A percentile compares a stretch with the other conserved stretches of the same genome.
These are phyloP conservation scores for Spongispora temasekensis DNA, from an alignment of 1,284 basidiomycete species.

Conservation along the genomic window DNA sequence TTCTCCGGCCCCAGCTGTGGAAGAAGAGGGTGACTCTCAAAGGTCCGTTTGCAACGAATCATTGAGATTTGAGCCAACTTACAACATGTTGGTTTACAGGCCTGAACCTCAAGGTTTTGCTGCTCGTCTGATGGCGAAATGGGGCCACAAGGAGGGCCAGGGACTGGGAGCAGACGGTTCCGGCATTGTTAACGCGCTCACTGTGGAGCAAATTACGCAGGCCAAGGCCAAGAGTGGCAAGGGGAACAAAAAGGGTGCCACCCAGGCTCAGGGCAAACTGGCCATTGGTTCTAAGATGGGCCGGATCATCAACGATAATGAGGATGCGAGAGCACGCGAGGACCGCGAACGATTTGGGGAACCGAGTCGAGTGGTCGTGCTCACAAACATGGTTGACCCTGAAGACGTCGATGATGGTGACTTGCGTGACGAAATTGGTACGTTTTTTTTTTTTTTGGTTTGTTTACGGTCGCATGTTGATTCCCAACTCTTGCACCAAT, in stretches of 20 bases:
- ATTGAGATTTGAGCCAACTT: too few species aligned
- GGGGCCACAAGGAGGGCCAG: slow-evolving; percentile 92
- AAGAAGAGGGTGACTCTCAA: slow-evolving; percentile 33
- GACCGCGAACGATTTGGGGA: slow-evolving; percentile 82
- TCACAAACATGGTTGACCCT: slow-evolving; percentile 84
- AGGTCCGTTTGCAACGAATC: slow-evolving; percentile 40
- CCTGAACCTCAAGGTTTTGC: slow-evolving; percentile 73
- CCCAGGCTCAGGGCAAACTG: slow-evolving; percentile 33
- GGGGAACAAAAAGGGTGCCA: slow-evolving; percentile 33
- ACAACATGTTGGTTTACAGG: slow-evolving; percentile 44
- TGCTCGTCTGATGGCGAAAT: slow-evolving; percentile 85
- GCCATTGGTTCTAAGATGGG: slow-evolving; percentile 68
- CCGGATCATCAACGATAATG: slow-evolving; percentile 85
- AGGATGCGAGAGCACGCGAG: slow-evolving; percentile 71
- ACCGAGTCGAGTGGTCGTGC: slow-evolving; percentile 82
- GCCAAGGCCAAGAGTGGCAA: slow-evolving; percentile 27
- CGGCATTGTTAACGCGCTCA: slow-evolving; percentile 87
- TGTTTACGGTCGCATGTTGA: too few species aligned
- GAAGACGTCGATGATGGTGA: slow-evolving; percentile 87
- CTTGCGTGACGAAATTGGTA: slow-evolving; percentile 83
- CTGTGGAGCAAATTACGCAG: slow-evolving; percentile 64
- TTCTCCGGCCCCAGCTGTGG: slow-evolving; percentile 21
- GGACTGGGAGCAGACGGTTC: slow-evolving; percentile 82
- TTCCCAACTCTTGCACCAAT: slow-evolving; percentile 33
- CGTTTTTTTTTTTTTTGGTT: slow-evolving; percentile 26